These are phyloP conservation scores for Taxillus chinensis DNA, from an alignment of 164 flowering plant genomes.

Conservation along the genomic window DNA sequence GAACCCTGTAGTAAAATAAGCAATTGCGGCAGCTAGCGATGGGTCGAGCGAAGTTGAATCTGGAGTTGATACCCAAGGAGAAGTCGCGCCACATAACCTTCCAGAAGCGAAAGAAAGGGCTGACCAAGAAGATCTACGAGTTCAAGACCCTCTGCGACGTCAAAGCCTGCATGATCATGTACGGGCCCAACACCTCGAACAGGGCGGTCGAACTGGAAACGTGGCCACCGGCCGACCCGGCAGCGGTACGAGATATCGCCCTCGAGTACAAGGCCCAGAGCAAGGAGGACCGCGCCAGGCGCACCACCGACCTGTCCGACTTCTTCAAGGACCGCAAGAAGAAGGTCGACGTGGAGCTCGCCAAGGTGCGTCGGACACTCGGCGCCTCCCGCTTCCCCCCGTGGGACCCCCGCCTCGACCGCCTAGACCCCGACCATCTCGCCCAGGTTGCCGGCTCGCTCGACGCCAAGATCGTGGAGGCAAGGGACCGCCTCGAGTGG, in stretches of 20 bases:
- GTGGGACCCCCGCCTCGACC: constrained; percentile 13
- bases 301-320: constrained; percentile 6
- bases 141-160: constrained; percentile 32
- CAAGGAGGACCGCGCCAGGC: constrained; percentile 4
- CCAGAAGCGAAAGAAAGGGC: constrained; percentile 22
- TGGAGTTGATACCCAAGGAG: constrained; percentile 11
- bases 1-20: too few species aligned
- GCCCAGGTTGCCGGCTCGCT: neutral
- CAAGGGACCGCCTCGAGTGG: neutral
- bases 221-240: constrained; percentile 32
- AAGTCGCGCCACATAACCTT: constrained; percentile 15
- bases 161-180: constrained; percentile 30
- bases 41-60: constrained; percentile 17
- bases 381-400: constrained; percentile 8
- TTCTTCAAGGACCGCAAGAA: constrained; percentile 7
- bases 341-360: constrained; percentile 12
- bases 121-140: constrained; percentile 21
- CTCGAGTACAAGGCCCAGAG: constrained; percentile 6
- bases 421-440: constrained; percentile 9
- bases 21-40: neutral
- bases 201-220: neutral
- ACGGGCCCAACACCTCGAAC: constrained; percentile 12
- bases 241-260: constrained; percentile 11
- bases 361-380: constrained; percentile 4
- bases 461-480: constrained; percentile 9